phyloP scores from a whole-genome alignment of 2,329 filamentous ascomycete genomes.

The Didymellaceae sp. region DNA sequence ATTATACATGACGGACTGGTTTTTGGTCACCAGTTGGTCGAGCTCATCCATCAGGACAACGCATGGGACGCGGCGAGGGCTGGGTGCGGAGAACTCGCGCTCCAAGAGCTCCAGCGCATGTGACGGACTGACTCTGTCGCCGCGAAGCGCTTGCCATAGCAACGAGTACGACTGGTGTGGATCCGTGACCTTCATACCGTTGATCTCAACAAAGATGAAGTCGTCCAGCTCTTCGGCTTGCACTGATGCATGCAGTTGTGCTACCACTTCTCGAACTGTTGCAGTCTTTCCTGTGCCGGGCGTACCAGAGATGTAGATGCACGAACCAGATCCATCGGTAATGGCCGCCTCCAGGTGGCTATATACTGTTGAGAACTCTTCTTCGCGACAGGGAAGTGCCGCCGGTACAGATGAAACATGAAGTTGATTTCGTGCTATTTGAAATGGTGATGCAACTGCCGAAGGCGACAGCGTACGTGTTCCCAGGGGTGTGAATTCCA shows the following conservation, averaged over 20 bases:
- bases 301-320: constrained; percentile 99
- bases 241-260: constrained; percentile 86
- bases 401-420: constrained; percentile 93
- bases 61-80: constrained; percentile 87
- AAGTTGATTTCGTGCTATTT: constrained; percentile 83
- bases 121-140: constrained; percentile 87
- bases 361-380: constrained; percentile 90
- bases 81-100: constrained; percentile 89
- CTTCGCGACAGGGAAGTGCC: constrained; percentile 87
- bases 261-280: constrained; percentile 93
- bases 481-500: constrained; percentile 95
- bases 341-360: constrained; percentile 94
- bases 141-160: constrained; percentile 94
- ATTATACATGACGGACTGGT: constrained; percentile 99
- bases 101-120: constrained; percentile 92
- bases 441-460: constrained; percentile 84
- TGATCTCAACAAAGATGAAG: constrained; percentile 99
- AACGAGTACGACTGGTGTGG: constrained; percentile 95
- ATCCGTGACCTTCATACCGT: constrained; percentile 99
- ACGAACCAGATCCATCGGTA: constrained; percentile 88
- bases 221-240: constrained; percentile 91
- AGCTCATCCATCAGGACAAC: constrained; percentile 99
- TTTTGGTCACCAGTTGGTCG: constrained; percentile 96
- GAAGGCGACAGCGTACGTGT: constrained; percentile 82
- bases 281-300: constrained; percentile 97